Evolutionary conservation across 257 asterid species (phyloP), one percentile per base, ranked within the genome.

Genomic region (Striga asiatica): DNA sequence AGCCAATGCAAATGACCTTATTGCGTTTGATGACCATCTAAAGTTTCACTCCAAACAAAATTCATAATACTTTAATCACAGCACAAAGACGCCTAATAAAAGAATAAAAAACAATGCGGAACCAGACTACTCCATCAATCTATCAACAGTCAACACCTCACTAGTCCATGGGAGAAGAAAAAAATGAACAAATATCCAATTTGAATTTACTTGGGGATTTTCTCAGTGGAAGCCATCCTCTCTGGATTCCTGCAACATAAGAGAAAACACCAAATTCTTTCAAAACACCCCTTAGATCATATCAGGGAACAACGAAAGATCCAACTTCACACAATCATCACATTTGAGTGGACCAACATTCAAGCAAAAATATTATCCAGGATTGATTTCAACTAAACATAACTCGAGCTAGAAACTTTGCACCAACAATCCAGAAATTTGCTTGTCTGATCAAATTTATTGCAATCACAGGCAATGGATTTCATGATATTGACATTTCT

Each of bases 21-120:
- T 77, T 18, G 91, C 87, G 78, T 74, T 84, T 8, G 74, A 74
- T 29, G 94, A 84, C 94, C 94, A 84, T 73, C 91, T 84, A 68
- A 56, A 57, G 70, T 61, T 61, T 69, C 58, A 67, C 68, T 29
- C 57, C 71, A 62, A 67, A 54, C 72, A 49, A 62, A 66, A 59
- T 59, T 49, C 52, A 56, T 66, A 66, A 58, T 56, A 56, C 29
- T 62, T 65, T 67, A 75, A 71, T 65, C 71, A 54, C 58, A 63
- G 35, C 50, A 60, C 8, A 35, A 62, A 25, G 47, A 68, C 39
- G 56, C 27, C 56, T 65, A 72, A 50, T 56, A 22, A 43, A 74
- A 11, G 54, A 29, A 29, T 10, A 59, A 67, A 29, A 23, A 54
- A 2, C 58, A 34, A 23, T 17, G 55, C 60, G 24, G 31, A 57